Conservation (phyloP, 768 basidiomycete genomes). For the Lactarius tabidus region DNA sequence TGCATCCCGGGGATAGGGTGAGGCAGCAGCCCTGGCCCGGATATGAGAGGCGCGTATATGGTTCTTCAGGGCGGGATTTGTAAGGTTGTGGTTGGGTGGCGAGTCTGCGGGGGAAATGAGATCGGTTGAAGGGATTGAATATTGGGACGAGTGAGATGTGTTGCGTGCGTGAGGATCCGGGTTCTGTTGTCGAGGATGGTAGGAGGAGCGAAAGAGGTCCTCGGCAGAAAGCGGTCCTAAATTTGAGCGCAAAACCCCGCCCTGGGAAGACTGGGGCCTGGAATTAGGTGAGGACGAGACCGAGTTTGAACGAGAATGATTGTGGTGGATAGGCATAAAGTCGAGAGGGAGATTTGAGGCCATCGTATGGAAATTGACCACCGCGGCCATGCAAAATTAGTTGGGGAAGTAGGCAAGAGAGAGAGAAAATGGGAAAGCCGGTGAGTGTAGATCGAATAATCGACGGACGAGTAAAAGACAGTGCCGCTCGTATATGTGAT, state of each 20-base stretch:
- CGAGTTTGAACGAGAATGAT: constrained; percentile 75
- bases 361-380: constrained; percentile 38
- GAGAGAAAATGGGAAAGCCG: constrained; percentile 13
- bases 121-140: constrained; percentile 40
- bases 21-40: constrained; percentile 74
- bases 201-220: constrained; percentile 67
- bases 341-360: constrained; percentile 64
- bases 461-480: constrained; percentile 24
- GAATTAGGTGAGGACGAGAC: constrained; percentile 76
- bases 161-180: constrained; percentile 43
- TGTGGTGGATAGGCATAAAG: constrained; percentile 57
- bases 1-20: constrained; percentile 81
- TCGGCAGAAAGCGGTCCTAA: constrained; percentile 50
- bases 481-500: constrained; percentile 12
- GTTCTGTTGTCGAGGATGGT: constrained; percentile 48
- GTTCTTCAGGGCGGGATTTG: constrained; percentile 72
- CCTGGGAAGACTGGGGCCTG: constrained; percentile 76
- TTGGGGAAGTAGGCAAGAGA: constrained; percentile 18
- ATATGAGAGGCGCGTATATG: constrained; percentile 73
- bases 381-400: constrained; percentile 28
- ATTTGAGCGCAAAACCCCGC: constrained; percentile 46
- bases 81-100: constrained; percentile 70
- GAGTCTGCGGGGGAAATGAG: constrained; percentile 51
- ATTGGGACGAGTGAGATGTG: constrained; percentile 40
- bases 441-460: constrained; percentile 19